Evolutionary conservation across 1,284 basidiomycete species (phyloP).

Genomic region (Fomitopsis betulina): DNA sequence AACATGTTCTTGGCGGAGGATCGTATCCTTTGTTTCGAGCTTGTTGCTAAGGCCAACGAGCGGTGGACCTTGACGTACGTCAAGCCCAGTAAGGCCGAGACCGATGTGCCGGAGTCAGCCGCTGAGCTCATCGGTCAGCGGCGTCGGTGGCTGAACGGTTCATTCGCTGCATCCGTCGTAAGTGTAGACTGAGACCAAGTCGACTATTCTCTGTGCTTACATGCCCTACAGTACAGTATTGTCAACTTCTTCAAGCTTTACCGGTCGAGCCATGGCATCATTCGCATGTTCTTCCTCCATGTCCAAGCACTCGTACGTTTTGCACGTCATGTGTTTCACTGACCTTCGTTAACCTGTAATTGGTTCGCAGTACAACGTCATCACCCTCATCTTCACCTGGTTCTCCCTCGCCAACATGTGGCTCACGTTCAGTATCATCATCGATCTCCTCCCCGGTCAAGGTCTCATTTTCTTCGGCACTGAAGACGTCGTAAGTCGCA

Average conservation of each 20-base stretch:
- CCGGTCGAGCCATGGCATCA: conserved; percentile 75
- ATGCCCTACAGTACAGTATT: conserved; percentile 69
- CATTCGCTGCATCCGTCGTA: conserved; percentile 92
- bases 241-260: conserved; percentile 94
- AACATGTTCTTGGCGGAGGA: conserved; percentile 97
- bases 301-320: conserved; percentile 79
- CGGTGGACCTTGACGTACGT: conserved; percentile 92
- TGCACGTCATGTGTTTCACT: background rate
- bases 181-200: conserved; percentile 26
- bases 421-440: conserved; percentile 96
- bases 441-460: conserved; percentile 77
- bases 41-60: conserved; percentile 87
- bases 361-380: conserved; percentile 62
- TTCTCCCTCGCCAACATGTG: conserved; percentile 92
- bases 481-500: conserved; percentile 46
- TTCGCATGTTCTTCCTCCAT: conserved; percentile 94
- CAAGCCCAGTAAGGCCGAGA: conserved; percentile 94
- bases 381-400: conserved; percentile 84
- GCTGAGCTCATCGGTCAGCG: conserved; percentile 93
- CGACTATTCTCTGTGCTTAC: background rate
- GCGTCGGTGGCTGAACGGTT: conserved; percentile 95
- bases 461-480: conserved; percentile 70
- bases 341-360: conserved; percentile 3
- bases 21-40: conserved; percentile 95
- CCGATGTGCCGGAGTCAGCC: conserved; percentile 89